Evolutionary conservation across 2,329 filamentous ascomycete species (phyloP).

Genomic region (Xylaria sp.): DNA sequence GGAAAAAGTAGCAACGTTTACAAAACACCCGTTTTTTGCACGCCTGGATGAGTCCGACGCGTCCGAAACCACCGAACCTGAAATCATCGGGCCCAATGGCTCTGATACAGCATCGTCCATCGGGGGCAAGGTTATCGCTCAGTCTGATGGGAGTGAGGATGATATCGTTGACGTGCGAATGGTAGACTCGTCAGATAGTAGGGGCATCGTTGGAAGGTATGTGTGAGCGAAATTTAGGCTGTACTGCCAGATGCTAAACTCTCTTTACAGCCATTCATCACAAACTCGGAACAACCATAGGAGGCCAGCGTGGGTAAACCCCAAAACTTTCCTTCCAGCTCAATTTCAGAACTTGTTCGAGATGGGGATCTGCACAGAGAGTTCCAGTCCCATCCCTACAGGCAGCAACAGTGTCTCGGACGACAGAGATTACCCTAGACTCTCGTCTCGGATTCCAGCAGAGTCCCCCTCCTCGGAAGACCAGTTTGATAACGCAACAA

Average conservation of each 20-base stretch:
- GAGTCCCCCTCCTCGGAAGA: conserved; percentile 56
- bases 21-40: conserved; percentile 72
- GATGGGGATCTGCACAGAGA: conserved; percentile 71
- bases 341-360: conserved; percentile 79
- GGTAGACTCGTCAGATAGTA: conserved; percentile 66
- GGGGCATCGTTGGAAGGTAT: conserved; percentile 47
- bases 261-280: conserved; percentile 47
- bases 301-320: conserved; percentile 64
- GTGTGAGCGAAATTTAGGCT: conserved; percentile 25
- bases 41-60: conserved; percentile 58
- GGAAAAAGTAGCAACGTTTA: conserved; percentile 78
- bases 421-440: conserved; percentile 65
- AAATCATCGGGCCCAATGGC: conserved; percentile 72
- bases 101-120: conserved; percentile 70
- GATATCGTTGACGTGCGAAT: conserved; percentile 91
- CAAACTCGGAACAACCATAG: conserved; percentile 57
- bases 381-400: conserved; percentile 70
- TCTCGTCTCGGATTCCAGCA: conserved; percentile 59
- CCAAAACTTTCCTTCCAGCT: conserved; percentile 67
- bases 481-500: conserved; percentile 60
- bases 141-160: conserved; percentile 88
- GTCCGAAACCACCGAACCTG: conserved; percentile 70
- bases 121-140: conserved; percentile 72
- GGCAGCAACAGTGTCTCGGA: conserved; percentile 74
- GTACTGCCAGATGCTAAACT: conserved; percentile 36